Base-by-base conservation (phyloP, 192 early-diverging fungal species). In the Coemansia sp. region DNA sequence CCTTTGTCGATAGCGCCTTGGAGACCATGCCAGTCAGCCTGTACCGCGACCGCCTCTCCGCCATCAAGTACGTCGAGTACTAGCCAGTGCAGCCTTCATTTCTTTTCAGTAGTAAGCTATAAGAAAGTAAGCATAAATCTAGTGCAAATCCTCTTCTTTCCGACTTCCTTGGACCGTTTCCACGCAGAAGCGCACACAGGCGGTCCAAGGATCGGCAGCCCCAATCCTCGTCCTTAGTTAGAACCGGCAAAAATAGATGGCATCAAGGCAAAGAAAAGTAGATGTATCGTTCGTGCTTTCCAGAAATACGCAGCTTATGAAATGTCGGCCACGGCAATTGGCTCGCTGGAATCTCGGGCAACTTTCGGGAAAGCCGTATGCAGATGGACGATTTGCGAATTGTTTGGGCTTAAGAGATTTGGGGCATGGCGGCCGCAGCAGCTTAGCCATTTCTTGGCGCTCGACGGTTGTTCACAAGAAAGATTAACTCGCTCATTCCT, bases 1-100 rank as follows among this genome's bases (percentile, higher is more conserved):
- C 27, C 35, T 38, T 36, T 58, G 56, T 58, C 9, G 19, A 58
- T 7, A 38, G 35, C 35, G 10, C 56, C 9, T 7, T 57, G 17
- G 32, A 36, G 3, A 5, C 17, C 19, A 9, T 22, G 10, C n/a
- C 56, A 5, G 7, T 22, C 35, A 22, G 35, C 19, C 22, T 58
- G 56, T 37, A 38, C 35, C 32, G 35, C 32, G 56, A 58, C 20
- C 56, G 56, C n/a, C 56, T 58, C 35, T 20, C 20, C n/a, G 56
- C 56, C n/a, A 35, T 58, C 56, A 58, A 58, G 35, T 58, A 58
- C 20, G 2, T 58, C 9, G 35, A 58, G 2, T 35, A 58, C 31
- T 11, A 37, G 35, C n/a, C 1, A 6, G 10, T 12, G 35, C 22
- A 38, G 32, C 17, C 12, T 42, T 36, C 19, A 22, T 36, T 57